Base-by-base conservation (phyloP, 1,284 basidiomycete genomes). In the Puccinia novopanici region DNA sequence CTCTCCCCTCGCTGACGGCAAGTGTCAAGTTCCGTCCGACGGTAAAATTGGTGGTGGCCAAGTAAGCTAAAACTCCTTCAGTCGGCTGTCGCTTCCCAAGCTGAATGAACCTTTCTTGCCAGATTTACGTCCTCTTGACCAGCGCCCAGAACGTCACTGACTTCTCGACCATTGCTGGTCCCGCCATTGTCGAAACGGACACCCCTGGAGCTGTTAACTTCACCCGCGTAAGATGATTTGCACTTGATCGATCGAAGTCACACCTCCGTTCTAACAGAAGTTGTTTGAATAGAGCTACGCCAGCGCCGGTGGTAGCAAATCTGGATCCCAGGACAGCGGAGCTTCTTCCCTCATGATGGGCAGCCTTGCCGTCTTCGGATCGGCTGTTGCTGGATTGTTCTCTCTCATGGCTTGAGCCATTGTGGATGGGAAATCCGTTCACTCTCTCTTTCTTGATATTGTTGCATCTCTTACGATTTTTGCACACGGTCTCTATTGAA, bases 121-220 rank as follows among this genome's bases (percentile, higher is more conserved):
- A 77, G 75, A 42, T 67, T 55, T 77, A 77, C 75, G 48, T 77
- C 30, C 50, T 77, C 17, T 68, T 77, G 48, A 67, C 75, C 48
- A 67, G 61, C 13, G 59, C 45, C 17, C 75, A 77, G 34, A 77
- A 77, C 63, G 75, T 55, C 37, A 67, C 75, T 15, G 75, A 77
- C 50, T 42, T 19, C 48, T 67, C 63, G 17, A 77, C 75, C 13
- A 54, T 77, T 57, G 75, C 75, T 13, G 75, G 75, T 12, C 75
- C 75, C 48, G 75, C 61, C 22, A 77, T 77, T 27, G 37, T 77
- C 27, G 75, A 77, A 24, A 77, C 50, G 2, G 75, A 77, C n/a
- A 42, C 52, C 30, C 30, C 75, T 67, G 75, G 75, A 34, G 22
- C 42, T n/a, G 10, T 9, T n/a, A 71, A 48, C 48, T 27, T n/a